Base-by-base conservation (phyloP, 2,329 filamentous ascomycete species). In the Drechslera avenae region DNA sequence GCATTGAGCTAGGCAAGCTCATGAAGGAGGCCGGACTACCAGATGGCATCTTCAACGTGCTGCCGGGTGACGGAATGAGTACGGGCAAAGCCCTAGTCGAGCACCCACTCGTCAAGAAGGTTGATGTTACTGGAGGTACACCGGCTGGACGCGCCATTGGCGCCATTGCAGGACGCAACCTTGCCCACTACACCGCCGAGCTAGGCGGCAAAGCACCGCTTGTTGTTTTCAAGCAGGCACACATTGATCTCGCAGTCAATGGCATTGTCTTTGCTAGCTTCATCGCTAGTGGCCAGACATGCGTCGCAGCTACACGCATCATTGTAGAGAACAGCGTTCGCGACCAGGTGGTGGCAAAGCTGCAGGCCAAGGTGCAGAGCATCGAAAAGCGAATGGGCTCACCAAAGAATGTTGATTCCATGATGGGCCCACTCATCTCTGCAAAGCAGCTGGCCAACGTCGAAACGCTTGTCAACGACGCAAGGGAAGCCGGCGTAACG, bases 351-450 rank as follows among this genome's bases (percentile, higher is more conserved):
- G 63, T 81, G 6, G 54, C 69, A 5, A 74, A 73, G 18, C 57
- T 78, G 16, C 69, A 76, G 40, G 56, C 51, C 13, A 78, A 75
- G 47, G 64, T 82, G 2, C 75, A 83, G n/a, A 81, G 78, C 4
- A 82, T 85, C 23, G 63, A 75, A 0, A 66, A 74, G 3, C 78
- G 81, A 4, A 84, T 87, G 67, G 85, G 85, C 1, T 77, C 80
- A 4, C 84, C 84, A 0, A 75, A 69, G 3, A 83, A 87, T 46
- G 72, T 74, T 0, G 76, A 77, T 1, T 86, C 82, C 0, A 82
- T 82, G 69, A 89, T 89, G 80, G 86, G 86, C 0, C 83, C 84
- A 0, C 72, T 88, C 2, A 81, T 88, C 28, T 87, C 85, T 0
- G 77, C 76, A 5, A 79, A 77, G 59, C 80, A 79, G 40, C 61